phyloP scores from a whole-genome alignment of 1,284 basidiomycete species.

The Rhodotorula mucilaginosa region DNA sequence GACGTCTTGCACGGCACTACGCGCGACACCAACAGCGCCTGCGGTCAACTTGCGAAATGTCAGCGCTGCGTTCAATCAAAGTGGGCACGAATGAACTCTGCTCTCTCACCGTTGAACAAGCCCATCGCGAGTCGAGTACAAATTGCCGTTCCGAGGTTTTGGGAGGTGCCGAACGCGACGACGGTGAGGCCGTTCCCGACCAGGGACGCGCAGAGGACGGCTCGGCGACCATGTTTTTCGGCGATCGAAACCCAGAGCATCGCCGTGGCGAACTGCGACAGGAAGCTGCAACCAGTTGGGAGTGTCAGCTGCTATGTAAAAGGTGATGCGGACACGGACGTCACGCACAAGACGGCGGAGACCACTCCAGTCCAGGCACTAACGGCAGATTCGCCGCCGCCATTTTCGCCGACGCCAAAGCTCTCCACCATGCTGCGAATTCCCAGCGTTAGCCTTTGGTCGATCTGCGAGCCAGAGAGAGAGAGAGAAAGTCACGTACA shows the following conservation, averaged over 20 bases:
- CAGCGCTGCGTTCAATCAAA: no score
- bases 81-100: conserved; percentile 71
- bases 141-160: conserved; percentile 65
- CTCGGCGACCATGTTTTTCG: conserved; percentile 80
- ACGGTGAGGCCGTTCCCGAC: conserved; percentile 76
- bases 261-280: conserved; percentile 80
- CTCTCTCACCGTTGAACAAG: conserved; percentile 86
- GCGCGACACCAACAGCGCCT: conserved; percentile 52
- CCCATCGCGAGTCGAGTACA: conserved; percentile 87
- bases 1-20: conserved; percentile 81
- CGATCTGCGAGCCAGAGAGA: no score
- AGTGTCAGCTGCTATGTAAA: conserved; percentile 46
- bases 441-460: conserved; percentile 58
- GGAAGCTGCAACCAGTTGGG: conserved; percentile 50
- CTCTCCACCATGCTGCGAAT: conserved; percentile 88
- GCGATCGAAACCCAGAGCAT: conserved; percentile 90
- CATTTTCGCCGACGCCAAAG: conserved; percentile 59
- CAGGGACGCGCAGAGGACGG: conserved; percentile 80
- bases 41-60: background rate
- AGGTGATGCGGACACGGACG: background rate
- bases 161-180: conserved; percentile 73
- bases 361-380: conserved; percentile 78
- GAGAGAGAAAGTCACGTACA: conserved; percentile 6
- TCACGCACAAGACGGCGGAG: conserved; percentile 49
- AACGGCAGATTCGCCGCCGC: conserved; percentile 64